Conservation (phyloP, 192 early-diverging fungal species). For the Rhizophagus prolifer region DNA sequence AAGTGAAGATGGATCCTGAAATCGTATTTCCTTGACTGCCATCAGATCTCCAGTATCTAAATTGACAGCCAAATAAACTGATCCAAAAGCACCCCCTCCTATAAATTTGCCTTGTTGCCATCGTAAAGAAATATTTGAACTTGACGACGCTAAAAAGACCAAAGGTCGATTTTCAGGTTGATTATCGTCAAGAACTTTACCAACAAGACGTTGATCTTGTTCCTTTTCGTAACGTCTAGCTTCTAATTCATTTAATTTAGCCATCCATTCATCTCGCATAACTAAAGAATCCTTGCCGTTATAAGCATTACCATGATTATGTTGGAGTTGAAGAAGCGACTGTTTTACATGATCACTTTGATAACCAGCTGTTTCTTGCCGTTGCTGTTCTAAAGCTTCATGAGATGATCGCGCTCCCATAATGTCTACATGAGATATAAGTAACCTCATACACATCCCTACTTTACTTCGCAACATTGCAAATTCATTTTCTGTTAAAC, state of each 20-base stretch:
- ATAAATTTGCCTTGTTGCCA: constrained; percentile 87
- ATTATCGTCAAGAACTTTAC: constrained; percentile 77
- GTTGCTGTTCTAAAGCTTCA: constrained; percentile 39
- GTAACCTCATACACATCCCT: constrained; percentile 72
- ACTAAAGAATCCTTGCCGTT: constrained; percentile 16
- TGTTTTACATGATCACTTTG: neutral
- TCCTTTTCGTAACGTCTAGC: constrained; percentile 40
- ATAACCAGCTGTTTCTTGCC: constrained; percentile 34
- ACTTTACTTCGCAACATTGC: constrained; percentile 68
- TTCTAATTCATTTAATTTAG: constrained; percentile 55
- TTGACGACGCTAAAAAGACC: constrained; percentile 71
- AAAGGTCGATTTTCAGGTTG: constrained; percentile 78
- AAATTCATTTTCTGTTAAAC: constrained; percentile 72
- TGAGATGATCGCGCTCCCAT: constrained; percentile 57
- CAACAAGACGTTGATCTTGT: constrained; percentile 59
- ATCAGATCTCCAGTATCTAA: constrained; percentile 80
- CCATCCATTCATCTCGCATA: constrained; percentile 53
- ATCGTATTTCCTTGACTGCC: constrained; percentile 92
- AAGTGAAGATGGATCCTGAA: constrained; percentile 66
- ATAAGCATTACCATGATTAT: constrained; percentile 24
- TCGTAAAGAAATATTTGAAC: constrained; percentile 75
- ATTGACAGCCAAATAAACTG: constrained; percentile 83
- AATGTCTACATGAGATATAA: constrained; percentile 84
- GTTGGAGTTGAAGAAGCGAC: neutral
- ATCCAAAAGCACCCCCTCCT: constrained; percentile 85